Conservation (phyloP, 108 stramenopile genomes). For the Skeletonema grethae region DNA sequence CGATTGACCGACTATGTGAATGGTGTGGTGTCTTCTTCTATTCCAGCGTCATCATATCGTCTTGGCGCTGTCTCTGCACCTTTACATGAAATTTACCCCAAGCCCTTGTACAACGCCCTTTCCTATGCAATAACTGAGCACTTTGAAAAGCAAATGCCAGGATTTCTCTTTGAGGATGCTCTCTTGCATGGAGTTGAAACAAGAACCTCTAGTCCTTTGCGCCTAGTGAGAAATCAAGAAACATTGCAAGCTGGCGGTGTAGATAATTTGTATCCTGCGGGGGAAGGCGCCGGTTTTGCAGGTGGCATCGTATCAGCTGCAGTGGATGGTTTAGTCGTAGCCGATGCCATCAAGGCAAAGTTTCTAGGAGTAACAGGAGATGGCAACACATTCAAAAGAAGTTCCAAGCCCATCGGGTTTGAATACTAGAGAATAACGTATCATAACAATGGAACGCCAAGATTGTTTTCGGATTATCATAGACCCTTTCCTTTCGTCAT, state of each 20-base stretch:
- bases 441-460: too few species aligned
- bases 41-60: conserved; percentile 90
- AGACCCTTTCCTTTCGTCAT: too few species aligned
- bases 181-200: conserved; percentile 95
- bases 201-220: conserved; percentile 89
- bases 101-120: conserved; percentile 74
- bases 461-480: too few species aligned
- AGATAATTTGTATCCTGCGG: conserved; percentile 80
- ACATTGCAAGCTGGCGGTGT: conserved; percentile 73
- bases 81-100: conserved; percentile 90
- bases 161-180: conserved; percentile 65
- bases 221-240: conserved; percentile 69
- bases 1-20: conserved; percentile 88
- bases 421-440: conserved; percentile 27
- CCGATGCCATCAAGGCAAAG: conserved; percentile 69
- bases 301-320: conserved; percentile 97
- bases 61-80: conserved; percentile 84
- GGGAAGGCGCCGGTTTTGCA: conserved; percentile 97
- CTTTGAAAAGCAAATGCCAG: conserved; percentile 75
- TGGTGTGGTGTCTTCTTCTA: conserved; percentile 52
- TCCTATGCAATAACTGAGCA: conserved; percentile 70
- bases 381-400: conserved; percentile 2
- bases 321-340: conserved; percentile 91
- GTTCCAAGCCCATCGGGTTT: conserved; percentile 22
- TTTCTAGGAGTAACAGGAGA: conserved; percentile 20